Evolutionary conservation across 176 grass and related monocot genomes (phyloP), one percentile per base, ranked within the genome.

Genomic region (Alloteropsis semialata): DNA sequence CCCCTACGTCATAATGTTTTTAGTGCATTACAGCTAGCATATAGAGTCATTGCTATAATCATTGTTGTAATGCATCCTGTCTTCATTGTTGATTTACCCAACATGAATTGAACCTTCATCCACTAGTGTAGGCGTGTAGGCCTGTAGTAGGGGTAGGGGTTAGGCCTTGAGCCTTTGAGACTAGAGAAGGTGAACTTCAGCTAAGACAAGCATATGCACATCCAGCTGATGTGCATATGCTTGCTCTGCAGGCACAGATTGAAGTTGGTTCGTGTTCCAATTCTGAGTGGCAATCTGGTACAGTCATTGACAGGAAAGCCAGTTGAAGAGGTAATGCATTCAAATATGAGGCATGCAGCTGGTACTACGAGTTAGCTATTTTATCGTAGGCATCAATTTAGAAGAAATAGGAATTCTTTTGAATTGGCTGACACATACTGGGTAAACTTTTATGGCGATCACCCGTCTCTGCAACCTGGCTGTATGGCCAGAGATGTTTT

Each of bases 331-430:
- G 81, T 49, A 59, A 21, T 27, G 32, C 69, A 69, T 81, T 80
- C 32, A 50, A 30, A 76, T 33, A 21, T 42, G 21, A 75, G 81
- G 32, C n/a, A n/a, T n/a, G n/a, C 29, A 58, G 55, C 14, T 59
- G 46, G 67, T 74, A 18, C 71, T 66, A 78, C 62, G 27, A 66
- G 17, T 1, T n/a, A 67, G 57, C 48, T 80, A 36, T 87, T 29
- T 10, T 58, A 69, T 30, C 61, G 22, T 33, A 65, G 10, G 25
- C 32, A 78, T 55, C 44, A 65, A 10, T 78, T 63, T 72, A 36
- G 37, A 65, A 50, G 74, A 13, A n/a, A 22, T 17, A 78, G 25
- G 45, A 65, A 21, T 45, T 61, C 15, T 69, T 56, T 67, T 10
- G 8, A 75, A 70, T 70, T 57, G 48, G 73, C 78, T 18, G 56